A percentile compares a stretch with the other conserved stretches of the same genome.
Conservation (phyloP, 257 asterid species). For the Cinchona pubescens region DNA sequence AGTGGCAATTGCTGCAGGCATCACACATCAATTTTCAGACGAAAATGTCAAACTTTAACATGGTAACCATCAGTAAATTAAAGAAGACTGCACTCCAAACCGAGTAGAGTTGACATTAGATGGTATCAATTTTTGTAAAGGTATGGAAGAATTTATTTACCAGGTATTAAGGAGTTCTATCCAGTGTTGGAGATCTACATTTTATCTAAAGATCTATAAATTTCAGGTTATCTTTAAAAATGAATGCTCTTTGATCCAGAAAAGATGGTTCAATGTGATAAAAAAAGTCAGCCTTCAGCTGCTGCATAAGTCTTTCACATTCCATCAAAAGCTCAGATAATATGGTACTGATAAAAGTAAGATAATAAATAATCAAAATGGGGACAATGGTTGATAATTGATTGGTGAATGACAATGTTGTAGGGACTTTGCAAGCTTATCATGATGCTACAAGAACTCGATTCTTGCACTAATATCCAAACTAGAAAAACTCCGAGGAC, state of each 20-base stretch:
- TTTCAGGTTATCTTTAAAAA: not conserved
- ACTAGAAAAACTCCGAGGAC: not conserved
- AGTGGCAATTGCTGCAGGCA: slow-evolving; percentile 58
- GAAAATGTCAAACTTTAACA: not conserved
- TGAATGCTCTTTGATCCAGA: not conserved
- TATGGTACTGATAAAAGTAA: not conserved
- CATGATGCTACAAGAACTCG: too few species aligned
- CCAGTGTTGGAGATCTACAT: not conserved
- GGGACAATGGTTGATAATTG: not conserved
- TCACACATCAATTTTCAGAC: slow-evolving; percentile 7
- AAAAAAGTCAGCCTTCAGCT: not conserved
- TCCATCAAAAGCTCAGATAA: not conserved
- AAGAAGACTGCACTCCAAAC: not conserved
- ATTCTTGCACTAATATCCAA: not conserved
- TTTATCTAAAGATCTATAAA: not conserved
- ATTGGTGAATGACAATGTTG: too few species aligned
- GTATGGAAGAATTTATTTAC: not conserved
- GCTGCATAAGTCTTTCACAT: not conserved
- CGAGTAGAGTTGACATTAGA: not conserved
- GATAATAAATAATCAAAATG: not conserved
- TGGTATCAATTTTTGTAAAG: not conserved
- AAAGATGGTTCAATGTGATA: too few species aligned
- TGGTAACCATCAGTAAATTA: not conserved
- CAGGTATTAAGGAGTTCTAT: too few species aligned
- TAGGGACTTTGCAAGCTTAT: too few species aligned